Base-by-base conservation (phyloP, 768 basidiomycete genomes). In the Pleurotus salmoneostramineus region DNA sequence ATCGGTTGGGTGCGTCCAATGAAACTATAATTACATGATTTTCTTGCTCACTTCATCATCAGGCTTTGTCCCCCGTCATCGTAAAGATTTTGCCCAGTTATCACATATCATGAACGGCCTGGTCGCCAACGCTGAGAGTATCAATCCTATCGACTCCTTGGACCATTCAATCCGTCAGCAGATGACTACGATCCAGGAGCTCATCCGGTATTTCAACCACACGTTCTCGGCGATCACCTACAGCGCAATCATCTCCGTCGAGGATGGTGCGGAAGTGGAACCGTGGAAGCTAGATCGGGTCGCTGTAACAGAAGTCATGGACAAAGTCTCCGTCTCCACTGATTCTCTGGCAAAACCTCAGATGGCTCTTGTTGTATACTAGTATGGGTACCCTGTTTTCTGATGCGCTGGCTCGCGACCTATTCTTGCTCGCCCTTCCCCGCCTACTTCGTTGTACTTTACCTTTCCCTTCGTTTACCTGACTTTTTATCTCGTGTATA, bases 271-370 rank as follows among this genome's bases (percentile, higher is more conserved):
- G 1, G 6, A 15, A 3, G n/a, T 42, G 15, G 8, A 6, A 6
- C 31, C 40, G 10, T 55, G 52, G 52, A n/a, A 55, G 5, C 27
- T 55, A 10, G 52, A 55, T 42, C 31, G 40, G 27, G 17, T 7
- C 5, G 27, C 15, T 21, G n/a, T 55, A 1, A 55, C 52, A 21
- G 52, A 55, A 3, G 35, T 32, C 21, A 42, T 55, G 52, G 52
- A 55, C 21, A 55, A 55, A 31, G 21, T 55, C 14, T 27, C 37
- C 1, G 52, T 55, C 4, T 55, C 52, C 3, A 36, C 31, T 6
- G 52, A 55, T 55, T 55, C 52, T 11, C 17, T 55, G 17, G 52
- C 36, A n/a, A 43, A 43, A 11, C 52, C 27, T 5, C 35, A 55
- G 15, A 6, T 55, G 52, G 40, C 27, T n/a, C 40, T 42, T 43